Percentiles rank a stretch among this genome's conserved stretches.
Conservation (phyloP, 2,329 filamentous ascomycete species). For the Rutstroemia sp. region DNA sequence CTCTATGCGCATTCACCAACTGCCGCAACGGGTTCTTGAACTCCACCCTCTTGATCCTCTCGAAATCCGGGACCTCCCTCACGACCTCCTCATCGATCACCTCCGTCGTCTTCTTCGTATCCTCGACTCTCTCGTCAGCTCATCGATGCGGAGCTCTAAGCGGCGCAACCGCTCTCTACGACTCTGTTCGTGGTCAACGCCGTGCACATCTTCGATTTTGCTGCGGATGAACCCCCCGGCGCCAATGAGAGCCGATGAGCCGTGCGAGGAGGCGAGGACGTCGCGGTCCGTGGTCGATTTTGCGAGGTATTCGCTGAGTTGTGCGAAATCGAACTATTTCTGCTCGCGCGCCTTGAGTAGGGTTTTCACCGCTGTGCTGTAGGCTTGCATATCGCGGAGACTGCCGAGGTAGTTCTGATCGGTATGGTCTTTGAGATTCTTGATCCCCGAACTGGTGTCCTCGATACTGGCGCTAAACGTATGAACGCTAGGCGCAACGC, state of each 20-base stretch:
- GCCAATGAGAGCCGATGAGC: conserved; percentile 56
- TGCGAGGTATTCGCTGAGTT: conserved; percentile 88
- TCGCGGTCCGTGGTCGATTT: conserved; percentile 87
- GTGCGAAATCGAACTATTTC: conserved; percentile 97
- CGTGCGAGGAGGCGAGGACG: conserved; percentile 50
- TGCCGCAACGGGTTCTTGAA: conserved; percentile 81
- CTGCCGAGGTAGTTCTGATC: conserved; percentile 94
- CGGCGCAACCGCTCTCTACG: conserved; percentile 82
- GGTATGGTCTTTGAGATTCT: conserved; percentile 77
- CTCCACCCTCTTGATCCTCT: conserved; percentile 90
- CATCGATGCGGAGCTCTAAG: conserved; percentile 86
- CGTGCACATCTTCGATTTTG: conserved; percentile 94
- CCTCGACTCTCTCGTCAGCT: conserved; percentile 81
- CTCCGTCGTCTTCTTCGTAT: conserved; percentile 77
- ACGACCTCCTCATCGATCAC: conserved; percentile 96
- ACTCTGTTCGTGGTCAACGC: conserved; percentile 91
- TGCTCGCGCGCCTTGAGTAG: conserved; percentile 91
- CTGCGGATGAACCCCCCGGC: conserved; percentile 81
- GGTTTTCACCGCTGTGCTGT: conserved; percentile 77
- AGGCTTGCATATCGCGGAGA: conserved; percentile 91
- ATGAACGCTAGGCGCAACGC: conserved; percentile 73
- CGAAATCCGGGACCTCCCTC: conserved; percentile 87
- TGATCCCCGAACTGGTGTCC: conserved; percentile 71
- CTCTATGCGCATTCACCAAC: conserved; percentile 76
- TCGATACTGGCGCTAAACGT: conserved; percentile 83